Conservation (phyloP, 108 stramenopile species). For the Aurantiochytrium sp. region DNA sequence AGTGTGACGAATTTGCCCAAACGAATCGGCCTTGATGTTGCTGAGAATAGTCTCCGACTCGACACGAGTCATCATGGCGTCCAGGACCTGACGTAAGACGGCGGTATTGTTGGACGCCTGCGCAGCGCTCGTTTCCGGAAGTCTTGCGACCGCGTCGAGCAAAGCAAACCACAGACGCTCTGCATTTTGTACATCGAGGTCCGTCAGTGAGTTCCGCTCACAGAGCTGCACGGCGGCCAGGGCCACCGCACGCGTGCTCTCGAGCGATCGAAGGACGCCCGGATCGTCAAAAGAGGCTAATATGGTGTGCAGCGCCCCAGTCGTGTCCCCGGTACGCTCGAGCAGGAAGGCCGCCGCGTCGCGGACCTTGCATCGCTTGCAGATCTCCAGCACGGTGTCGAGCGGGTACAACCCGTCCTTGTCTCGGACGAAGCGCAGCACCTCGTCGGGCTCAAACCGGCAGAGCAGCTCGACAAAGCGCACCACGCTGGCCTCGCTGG, state of each 20-base stretch:
- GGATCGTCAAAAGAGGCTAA: neutral
- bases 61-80: neutral
- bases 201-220: neutral
- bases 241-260: neutral
- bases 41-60: neutral
- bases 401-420: neutral
- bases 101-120: neutral
- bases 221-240: slow-evolving; percentile 18
- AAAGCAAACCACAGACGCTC: neutral
- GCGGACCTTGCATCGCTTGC: neutral
- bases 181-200: neutral
- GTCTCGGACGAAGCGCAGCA: neutral
- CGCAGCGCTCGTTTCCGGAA: neutral
- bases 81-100: neutral
- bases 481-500: neutral
- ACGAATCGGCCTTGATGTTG: neutral
- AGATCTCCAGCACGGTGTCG: neutral
- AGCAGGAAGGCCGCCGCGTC: slow-evolving; percentile 21
- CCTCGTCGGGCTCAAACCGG: neutral
- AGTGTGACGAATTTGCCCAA: slow-evolving; percentile 27
- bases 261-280: neutral
- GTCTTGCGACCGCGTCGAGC: neutral
- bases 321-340: neutral
- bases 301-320: neutral
- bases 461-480: slow-evolving; percentile 9